Base-by-base conservation (phyloP, 1,284 basidiomycete species). In the Pterulicium gracile region DNA sequence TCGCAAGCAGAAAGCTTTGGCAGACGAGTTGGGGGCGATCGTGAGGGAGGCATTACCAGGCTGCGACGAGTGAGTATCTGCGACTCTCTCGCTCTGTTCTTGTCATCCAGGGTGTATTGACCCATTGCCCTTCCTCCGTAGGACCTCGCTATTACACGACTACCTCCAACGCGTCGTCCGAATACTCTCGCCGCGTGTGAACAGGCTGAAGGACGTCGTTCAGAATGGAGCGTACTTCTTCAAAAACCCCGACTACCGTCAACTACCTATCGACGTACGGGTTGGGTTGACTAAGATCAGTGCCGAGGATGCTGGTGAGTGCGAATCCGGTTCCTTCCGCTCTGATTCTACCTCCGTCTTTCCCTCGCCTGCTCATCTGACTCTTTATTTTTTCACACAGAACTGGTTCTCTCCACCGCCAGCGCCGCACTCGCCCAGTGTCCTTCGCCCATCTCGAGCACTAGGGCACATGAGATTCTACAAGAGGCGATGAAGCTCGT, bases 11-110 rank as follows among this genome's bases (percentile, higher is more conserved):
- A 54, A 64, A 14, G 50, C 55, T 1, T 65, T 82, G 0, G 80
- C 79, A 5, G 61, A 66, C 35, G 63, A 72, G 40, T 67, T 73
- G 14, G 72, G 71, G 23, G 60, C 62, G 13, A 56, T 63, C 43
- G 59, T 85, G 19, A 75, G 72, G 51, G 67, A 68, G 14, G 58
- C 62, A 2, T 79, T 72, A 50, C 66, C 68, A 7, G n/a, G 19
- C 15, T 18, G 19, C 15, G 36, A 39, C n/a, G n/a, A 7, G 36
- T 39, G 19, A 7, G 36, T 39, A 13, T 17, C 5, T 10, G 7
- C 36, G n/a, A 10, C 36, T 39, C 5, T 17, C 36, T n/a, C n/a
- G n/a, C n/a, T n/a, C n/a, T n/a, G n/a, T n/a, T n/a, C n/a, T n/a
- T n/a, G n/a, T n/a, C n/a, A n/a, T n/a, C n/a, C n/a, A n/a, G n/a